phyloP scores from a whole-genome alignment of 164 flowering plant species.

The Vitis cinerea region DNA sequence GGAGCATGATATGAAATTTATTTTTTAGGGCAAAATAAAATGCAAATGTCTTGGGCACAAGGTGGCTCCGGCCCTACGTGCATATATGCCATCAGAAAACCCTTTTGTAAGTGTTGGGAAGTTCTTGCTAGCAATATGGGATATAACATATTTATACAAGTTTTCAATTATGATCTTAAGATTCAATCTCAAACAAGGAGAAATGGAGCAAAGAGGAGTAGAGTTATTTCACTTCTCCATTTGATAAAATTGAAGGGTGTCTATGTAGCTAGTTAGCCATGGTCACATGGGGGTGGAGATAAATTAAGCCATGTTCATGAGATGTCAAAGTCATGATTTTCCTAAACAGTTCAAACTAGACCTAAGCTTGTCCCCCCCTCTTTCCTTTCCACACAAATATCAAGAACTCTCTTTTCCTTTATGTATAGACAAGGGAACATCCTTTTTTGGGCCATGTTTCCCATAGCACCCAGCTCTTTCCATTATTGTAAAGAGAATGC shows the following conservation, averaged over 20 bases:
- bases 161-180: too few species aligned
- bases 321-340: slow-evolving; percentile 20
- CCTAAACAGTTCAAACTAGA: slow-evolving; percentile 6
- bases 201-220: neutral
- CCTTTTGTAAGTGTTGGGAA: too few species aligned
- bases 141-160: too few species aligned
- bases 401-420: neutral
- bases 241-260: neutral
- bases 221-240: slow-evolving; percentile 9
- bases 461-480: neutral
- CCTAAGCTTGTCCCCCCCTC: neutral
- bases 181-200: neutral
- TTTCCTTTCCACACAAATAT: slow-evolving; percentile 8
- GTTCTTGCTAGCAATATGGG: too few species aligned
- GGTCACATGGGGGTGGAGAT: slow-evolving; percentile 16
- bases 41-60: too few species aligned
- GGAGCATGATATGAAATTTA: too few species aligned
- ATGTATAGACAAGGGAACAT: slow-evolving; percentile 6
- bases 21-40: too few species aligned
- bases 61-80: too few species aligned
- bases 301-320: slow-evolving; percentile 11
- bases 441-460: slow-evolving; percentile 1
- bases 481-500: neutral
- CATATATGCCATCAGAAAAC: too few species aligned
- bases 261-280: neutral